These are phyloP conservation scores for Debaryomyces castellii DNA, from an alignment of 805 yeast genomes.

Conservation along the genomic window DNA sequence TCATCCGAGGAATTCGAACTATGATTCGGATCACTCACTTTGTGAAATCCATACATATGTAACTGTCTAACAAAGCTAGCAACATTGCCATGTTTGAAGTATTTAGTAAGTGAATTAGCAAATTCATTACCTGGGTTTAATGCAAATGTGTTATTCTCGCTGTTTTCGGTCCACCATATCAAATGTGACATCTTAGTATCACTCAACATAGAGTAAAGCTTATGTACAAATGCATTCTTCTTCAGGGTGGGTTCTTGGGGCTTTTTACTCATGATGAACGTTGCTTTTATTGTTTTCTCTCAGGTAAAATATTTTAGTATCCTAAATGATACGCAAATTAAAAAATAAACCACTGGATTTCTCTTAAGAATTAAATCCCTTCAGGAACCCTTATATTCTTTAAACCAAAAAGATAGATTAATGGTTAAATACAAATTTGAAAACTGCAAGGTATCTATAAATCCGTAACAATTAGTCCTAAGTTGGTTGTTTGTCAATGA, in stretches of 20 bases:
- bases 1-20: slow-evolving; percentile 4
- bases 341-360: not conserved
- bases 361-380: too few relatives aligned
- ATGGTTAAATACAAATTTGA: too few relatives aligned
- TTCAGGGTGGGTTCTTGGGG: slow-evolving; percentile 32
- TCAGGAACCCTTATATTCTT: not conserved
- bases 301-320: too few relatives aligned
- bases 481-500: too few relatives aligned
- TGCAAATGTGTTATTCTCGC: slow-evolving; percentile 56
- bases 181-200: slow-evolving; percentile 33
- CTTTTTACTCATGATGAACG: slow-evolving; percentile 22
- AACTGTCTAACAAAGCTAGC: slow-evolving; percentile 91
- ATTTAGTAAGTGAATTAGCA: slow-evolving; percentile 59
- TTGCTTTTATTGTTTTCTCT: too few relatives aligned
- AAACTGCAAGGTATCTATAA: too few relatives aligned
- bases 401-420: too few relatives aligned
- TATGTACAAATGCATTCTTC: slow-evolving; percentile 60
- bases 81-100: slow-evolving; percentile 92
- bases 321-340: not conserved
- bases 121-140: slow-evolving; percentile 65
- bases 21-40: slow-evolving; percentile 52
- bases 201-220: slow-evolving; percentile 39
- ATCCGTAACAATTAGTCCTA: too few relatives aligned
- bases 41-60: slow-evolving; percentile 96
- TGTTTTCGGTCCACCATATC: slow-evolving; percentile 46